phyloP scores from a whole-genome alignment of 225 moss, liverwort and hornwort species.

The Pleurozium schreberi region DNA sequence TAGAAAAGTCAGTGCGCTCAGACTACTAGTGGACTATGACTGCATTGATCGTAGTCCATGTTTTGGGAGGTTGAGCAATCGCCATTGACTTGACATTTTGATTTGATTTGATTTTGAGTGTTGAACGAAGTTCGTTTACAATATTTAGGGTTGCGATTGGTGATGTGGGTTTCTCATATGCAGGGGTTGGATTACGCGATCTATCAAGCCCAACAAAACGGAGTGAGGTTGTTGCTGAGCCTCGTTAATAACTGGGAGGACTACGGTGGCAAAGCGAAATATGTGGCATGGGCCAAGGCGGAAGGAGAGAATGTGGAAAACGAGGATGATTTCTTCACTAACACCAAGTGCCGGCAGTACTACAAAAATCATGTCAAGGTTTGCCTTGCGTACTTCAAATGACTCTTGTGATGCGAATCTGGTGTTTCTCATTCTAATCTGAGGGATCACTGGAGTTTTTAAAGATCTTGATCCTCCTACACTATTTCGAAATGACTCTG shows the following conservation, averaged over 20 bases:
- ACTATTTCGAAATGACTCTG: background rate
- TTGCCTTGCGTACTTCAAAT: background rate
- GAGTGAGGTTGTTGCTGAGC: conserved; percentile 50
- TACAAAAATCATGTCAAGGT: conserved; percentile 67
- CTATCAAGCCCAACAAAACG: conserved; percentile 28
- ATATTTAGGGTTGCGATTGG: background rate
- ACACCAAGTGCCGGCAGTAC: conserved; percentile 24
- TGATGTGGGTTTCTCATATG: background rate
- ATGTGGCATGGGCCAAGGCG: conserved; percentile 42
- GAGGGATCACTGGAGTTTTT: background rate
- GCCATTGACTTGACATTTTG: background rate
- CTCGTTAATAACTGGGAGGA: conserved; percentile 45
- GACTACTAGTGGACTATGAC: background rate
- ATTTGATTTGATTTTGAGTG: background rate
- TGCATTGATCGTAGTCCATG: background rate
- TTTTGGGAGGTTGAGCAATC: background rate
- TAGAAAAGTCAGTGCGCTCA: background rate
- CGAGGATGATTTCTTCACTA: conserved; percentile 50
- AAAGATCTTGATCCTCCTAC: background rate
- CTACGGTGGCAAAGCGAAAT: conserved; percentile 56
- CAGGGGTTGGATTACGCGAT: conserved; percentile 63
- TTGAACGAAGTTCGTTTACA: background rate
- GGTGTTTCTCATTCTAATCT: background rate
- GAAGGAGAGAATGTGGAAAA: conserved; percentile 20
- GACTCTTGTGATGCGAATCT: background rate